Evolutionary conservation across 1,284 basidiomycete genomes (phyloP).

Genomic region (Dichomitus squalens): DNA sequence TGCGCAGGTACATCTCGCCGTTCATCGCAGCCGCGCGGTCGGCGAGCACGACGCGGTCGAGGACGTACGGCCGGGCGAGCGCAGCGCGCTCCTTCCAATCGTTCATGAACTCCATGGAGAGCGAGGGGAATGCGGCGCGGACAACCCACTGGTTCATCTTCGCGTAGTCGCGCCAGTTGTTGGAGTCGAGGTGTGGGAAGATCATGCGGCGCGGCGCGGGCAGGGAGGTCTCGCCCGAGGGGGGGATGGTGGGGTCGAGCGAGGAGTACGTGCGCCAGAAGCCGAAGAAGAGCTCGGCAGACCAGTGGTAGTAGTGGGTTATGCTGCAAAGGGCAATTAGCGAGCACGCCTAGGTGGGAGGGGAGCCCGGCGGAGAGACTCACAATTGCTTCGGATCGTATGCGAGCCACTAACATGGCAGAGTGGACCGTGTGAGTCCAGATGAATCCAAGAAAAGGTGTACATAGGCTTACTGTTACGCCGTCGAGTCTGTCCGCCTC

Average conservation of each 20-base stretch:
- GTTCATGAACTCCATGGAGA: slow-evolving; percentile 72
- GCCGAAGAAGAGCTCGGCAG: slow-evolving; percentile 87
- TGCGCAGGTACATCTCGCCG: slow-evolving; percentile 65
- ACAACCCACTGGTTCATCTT: slow-evolving; percentile 81
- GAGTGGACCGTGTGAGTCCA: neutral
- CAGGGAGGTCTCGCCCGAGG: slow-evolving; percentile 66
- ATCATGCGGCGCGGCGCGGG: slow-evolving; percentile 74
- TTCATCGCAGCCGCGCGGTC: slow-evolving; percentile 84
- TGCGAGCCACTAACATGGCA: slow-evolving; percentile 59
- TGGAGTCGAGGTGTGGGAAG: slow-evolving; percentile 72
- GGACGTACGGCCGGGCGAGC: slow-evolving; percentile 71
- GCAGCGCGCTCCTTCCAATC: slow-evolving; percentile 81
- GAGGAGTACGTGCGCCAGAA: slow-evolving; percentile 88
- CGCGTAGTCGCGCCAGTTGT: slow-evolving; percentile 87
- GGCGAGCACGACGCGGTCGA: slow-evolving; percentile 80
- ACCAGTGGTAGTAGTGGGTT: slow-evolving; percentile 83
- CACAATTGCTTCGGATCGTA: slow-evolving; percentile 88
- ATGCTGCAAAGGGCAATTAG: slow-evolving; percentile 46
- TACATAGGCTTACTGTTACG: slow-evolving; percentile 53
- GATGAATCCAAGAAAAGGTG: neutral
- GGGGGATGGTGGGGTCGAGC: slow-evolving; percentile 68
- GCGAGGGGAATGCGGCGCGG: slow-evolving; percentile 75
- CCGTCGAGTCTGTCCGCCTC: slow-evolving; percentile 66
- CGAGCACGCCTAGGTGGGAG: neutral
- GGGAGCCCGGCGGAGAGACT: slow-evolving; percentile 28